Percentiles rank a stretch among this genome's conserved stretches.
phyloP scores from a whole-genome alignment of 2,329 filamentous ascomycete genomes.

The Fusarium subtropicale region DNA sequence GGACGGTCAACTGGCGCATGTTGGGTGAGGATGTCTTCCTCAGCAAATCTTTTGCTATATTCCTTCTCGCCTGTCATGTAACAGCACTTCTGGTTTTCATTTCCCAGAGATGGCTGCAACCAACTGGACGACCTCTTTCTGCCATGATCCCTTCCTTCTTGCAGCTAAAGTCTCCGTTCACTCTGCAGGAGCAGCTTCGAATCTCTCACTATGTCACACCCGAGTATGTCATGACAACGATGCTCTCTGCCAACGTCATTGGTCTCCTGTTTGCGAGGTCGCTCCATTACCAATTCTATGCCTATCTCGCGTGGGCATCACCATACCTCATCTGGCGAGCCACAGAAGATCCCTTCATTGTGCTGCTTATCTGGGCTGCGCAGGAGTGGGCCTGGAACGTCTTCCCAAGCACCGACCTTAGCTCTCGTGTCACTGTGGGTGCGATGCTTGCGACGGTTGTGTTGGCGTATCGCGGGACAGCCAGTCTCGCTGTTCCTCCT shows the following conservation, averaged over 20 bases:
- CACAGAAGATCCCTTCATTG: slow-evolving; percentile 73
- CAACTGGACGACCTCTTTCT: slow-evolving; percentile 68
- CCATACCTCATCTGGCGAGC: slow-evolving; percentile 88
- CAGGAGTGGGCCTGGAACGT: slow-evolving; percentile 97
- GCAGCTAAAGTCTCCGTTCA: slow-evolving; percentile 59
- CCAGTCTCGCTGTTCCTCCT: slow-evolving; percentile 52
- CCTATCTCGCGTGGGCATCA: slow-evolving; percentile 89
- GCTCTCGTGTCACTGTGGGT: slow-evolving; percentile 73
- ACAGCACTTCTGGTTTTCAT: slow-evolving; percentile 75
- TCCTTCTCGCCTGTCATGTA: slow-evolving; percentile 74
- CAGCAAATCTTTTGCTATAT: slow-evolving; percentile 72
- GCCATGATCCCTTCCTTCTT: slow-evolving; percentile 63
- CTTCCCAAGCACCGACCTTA: slow-evolving; percentile 78
- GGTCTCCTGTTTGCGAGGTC: slow-evolving; percentile 88
- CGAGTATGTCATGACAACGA: slow-evolving; percentile 78
- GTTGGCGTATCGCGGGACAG: slow-evolving; percentile 69
- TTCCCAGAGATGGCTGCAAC: slow-evolving; percentile 76
- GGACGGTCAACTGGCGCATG: slow-evolving; percentile 99
- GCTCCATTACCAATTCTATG: slow-evolving; percentile 95
- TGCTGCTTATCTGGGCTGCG: slow-evolving; percentile 76
- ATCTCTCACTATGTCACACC: slow-evolving; percentile 72
- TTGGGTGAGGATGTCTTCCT: slow-evolving; percentile 86
- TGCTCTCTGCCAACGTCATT: slow-evolving; percentile 80
- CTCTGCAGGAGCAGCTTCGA: slow-evolving; percentile 63
- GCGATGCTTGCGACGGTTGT: slow-evolving; percentile 75